phyloP scores from a whole-genome alignment of 2,329 filamentous ascomycete genomes.

The Thelonectria blattea region DNA sequence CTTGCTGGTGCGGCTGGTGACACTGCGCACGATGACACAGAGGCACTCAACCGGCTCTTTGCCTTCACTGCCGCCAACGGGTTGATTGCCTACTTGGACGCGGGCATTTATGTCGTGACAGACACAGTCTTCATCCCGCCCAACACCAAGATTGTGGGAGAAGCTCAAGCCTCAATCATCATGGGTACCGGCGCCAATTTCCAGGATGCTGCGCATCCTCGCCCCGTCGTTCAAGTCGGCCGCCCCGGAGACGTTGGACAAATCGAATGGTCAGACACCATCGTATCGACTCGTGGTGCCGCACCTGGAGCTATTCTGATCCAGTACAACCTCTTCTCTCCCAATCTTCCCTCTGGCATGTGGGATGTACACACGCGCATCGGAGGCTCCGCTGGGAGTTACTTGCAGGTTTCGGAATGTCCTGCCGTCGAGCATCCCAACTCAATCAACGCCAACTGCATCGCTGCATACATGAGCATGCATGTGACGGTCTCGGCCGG shows the following conservation, averaged over 20 bases:
- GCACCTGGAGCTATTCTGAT: constrained; percentile 73
- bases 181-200: constrained; percentile 64
- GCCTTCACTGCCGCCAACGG: constrained; percentile 57
- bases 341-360: constrained; percentile 56
- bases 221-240: constrained; percentile 72
- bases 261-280: constrained; percentile 75
- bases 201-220: constrained; percentile 61
- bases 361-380: constrained; percentile 83
- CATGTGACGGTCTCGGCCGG: constrained; percentile 48
- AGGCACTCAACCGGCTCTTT: constrained; percentile 64
- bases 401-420: constrained; percentile 71
- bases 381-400: constrained; percentile 73
- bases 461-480: constrained; percentile 52
- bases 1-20: constrained; percentile 61
- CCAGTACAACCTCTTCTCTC: constrained; percentile 71
- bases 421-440: constrained; percentile 53
- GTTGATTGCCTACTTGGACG: constrained; percentile 65
- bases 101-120: constrained; percentile 65
- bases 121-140: constrained; percentile 58
- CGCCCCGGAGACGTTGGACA: constrained; percentile 65
- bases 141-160: constrained; percentile 64
- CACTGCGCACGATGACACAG: constrained; percentile 76
- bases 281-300: constrained; percentile 71
- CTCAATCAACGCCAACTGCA: constrained; percentile 42
- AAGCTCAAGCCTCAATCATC: constrained; percentile 59